A percentile compares a stretch with the other conserved stretches of the same genome.
Conservation (phyloP, 2,329 filamentous ascomycete genomes). For the Fusarium concolor region DNA sequence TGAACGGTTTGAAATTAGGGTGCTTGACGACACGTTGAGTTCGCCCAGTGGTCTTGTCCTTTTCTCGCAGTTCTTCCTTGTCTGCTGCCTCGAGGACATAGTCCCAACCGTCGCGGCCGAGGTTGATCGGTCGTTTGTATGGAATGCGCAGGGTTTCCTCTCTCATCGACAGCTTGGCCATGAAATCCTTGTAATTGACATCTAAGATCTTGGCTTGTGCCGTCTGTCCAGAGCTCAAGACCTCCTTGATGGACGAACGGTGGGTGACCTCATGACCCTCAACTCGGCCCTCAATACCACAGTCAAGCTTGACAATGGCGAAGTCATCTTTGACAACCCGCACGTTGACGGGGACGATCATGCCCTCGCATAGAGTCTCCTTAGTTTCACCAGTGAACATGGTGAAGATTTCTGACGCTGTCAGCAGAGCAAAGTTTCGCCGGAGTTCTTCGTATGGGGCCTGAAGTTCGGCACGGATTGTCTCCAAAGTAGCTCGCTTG, state of each 20-base stretch:
- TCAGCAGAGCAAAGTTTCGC: slow-evolving; percentile 78
- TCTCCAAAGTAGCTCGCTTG: slow-evolving; percentile 95
- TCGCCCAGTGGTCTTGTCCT: slow-evolving; percentile 85
- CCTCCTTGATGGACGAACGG: slow-evolving; percentile 75
- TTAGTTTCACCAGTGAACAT: slow-evolving; percentile 96
- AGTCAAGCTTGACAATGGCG: slow-evolving; percentile 92
- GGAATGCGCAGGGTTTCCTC: slow-evolving; percentile 83
- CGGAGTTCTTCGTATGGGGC: slow-evolving; percentile 95
- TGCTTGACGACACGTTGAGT: slow-evolving; percentile 97
- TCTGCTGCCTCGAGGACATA: slow-evolving; percentile 83
- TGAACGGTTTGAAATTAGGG: slow-evolving; percentile 94
- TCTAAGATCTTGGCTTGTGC: slow-evolving; percentile 88
- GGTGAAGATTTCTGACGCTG: slow-evolving; percentile 86
- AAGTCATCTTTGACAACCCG: slow-evolving; percentile 92
- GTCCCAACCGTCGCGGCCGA: slow-evolving; percentile 87
- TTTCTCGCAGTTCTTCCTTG: slow-evolving; percentile 84
- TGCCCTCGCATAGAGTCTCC: slow-evolving; percentile 84
- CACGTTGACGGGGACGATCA: slow-evolving; percentile 92
- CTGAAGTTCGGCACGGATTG: slow-evolving; percentile 92
- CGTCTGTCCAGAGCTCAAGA: slow-evolving; percentile 84
- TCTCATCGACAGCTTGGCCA: slow-evolving; percentile 84
- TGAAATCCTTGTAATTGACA: slow-evolving; percentile 87
- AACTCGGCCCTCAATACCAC: slow-evolving; percentile 90
- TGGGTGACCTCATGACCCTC: slow-evolving; percentile 85
- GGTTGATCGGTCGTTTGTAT: slow-evolving; percentile 75